Evolutionary conservation across 345 rosid species (phyloP).

Genomic region (Bruguiera gymnorhiza): DNA sequence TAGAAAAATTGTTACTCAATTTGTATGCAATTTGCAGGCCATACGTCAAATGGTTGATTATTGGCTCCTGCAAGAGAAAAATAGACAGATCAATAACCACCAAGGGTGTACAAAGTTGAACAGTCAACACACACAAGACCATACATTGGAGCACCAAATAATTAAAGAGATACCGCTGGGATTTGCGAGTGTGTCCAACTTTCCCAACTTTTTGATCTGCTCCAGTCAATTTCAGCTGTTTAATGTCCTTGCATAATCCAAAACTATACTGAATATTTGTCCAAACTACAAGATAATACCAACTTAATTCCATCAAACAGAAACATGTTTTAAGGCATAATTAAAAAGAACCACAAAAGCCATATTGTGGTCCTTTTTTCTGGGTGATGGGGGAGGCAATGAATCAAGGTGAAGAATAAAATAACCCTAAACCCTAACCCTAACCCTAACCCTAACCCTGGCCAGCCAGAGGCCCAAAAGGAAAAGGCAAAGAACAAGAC

Average conservation of each 20-base stretch:
- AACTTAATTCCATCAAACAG: background rate
- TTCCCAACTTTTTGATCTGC: background rate
- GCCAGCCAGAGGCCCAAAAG: background rate
- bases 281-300: background rate
- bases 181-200: background rate
- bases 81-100: no score
- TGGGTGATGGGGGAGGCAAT: background rate
- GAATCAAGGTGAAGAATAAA: constrained; percentile 4
- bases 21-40: no score
- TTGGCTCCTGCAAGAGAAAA: no score
- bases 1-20: no score
- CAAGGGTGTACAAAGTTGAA: no score
- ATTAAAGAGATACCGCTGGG: no score
- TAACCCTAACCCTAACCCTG: constrained; percentile 8
- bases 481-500: background rate
- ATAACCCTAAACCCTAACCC: constrained; percentile 15
- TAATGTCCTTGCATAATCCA: background rate
- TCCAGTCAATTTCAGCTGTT: background rate
- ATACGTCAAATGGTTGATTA: no score
- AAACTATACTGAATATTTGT: background rate
- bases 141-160: no score
- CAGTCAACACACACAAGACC: no score
- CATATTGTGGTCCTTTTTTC: background rate
- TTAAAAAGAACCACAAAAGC: background rate
- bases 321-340: background rate